These are phyloP conservation scores for Agarophyton chilense DNA, from an alignment of 23 red algal genomes.

Conservation along the genomic window DNA sequence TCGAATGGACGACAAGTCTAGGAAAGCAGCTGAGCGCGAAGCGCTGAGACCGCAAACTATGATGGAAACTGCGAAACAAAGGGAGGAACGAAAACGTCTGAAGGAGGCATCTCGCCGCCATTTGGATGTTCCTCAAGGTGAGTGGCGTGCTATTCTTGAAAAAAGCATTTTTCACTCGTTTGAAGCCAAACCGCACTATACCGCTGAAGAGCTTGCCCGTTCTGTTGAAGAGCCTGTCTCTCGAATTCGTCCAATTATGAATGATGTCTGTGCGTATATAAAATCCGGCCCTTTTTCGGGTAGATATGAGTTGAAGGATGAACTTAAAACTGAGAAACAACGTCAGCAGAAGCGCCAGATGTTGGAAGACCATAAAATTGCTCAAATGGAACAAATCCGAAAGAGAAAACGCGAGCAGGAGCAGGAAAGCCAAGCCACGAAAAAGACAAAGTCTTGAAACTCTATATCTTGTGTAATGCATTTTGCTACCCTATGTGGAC, in stretches of 20 bases:
- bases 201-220: constrained; percentile 67
- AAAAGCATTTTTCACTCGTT: constrained; percentile 67
- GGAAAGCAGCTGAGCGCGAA: constrained; percentile 34
- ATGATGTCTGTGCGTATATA: constrained; percentile 75
- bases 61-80: constrained; percentile 54
- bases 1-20: constrained; percentile 41
- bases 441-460: constrained; percentile 25
- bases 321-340: constrained; percentile 84
- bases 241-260: constrained; percentile 74
- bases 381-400: constrained; percentile 37
- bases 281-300: constrained; percentile 80
- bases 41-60: constrained; percentile 35
- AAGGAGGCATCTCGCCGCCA: constrained; percentile 54
- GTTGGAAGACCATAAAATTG: constrained; percentile 38
- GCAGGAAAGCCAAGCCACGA: constrained; percentile 21
- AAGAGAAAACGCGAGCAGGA: constrained; percentile 52
- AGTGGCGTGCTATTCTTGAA: constrained; percentile 51
- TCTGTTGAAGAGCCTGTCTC: constrained; percentile 25
- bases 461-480: not conserved
- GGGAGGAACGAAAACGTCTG: constrained; percentile 44
- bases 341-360: constrained; percentile 58
- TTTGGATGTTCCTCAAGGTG: constrained; percentile 51
- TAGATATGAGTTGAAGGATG: constrained; percentile 90
- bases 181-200: constrained; percentile 65
- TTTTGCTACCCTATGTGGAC: not conserved